A percentile compares a stretch with the other conserved stretches of the same genome.
phyloP scores from a whole-genome alignment of 306 rosid species.

The Vigna trinervia region DNA sequence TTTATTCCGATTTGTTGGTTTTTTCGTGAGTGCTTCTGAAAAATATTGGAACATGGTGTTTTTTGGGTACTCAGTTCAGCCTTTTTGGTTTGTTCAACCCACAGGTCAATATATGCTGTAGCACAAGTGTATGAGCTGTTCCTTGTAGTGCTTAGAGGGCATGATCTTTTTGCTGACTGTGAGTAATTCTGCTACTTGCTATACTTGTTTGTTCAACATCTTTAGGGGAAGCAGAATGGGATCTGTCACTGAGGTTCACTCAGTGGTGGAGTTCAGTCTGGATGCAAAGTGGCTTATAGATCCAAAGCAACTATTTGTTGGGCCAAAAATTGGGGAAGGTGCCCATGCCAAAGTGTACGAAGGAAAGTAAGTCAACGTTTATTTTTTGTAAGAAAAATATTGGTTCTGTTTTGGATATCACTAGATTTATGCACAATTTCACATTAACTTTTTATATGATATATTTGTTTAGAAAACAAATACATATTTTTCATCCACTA shows the following conservation, averaged over 20 bases:
- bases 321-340: constrained; percentile 94
- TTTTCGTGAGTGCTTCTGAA: not conserved
- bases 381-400: not conserved
- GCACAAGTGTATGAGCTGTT: constrained; percentile 24
- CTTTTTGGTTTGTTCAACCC: constrained; percentile 12
- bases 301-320: constrained; percentile 90
- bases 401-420: constrained; percentile 10
- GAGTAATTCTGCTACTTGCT: constrained; percentile 7
- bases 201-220: constrained; percentile 20
- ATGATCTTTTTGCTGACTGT: constrained; percentile 41
- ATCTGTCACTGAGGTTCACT: constrained; percentile 89
- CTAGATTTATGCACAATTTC: constrained; percentile 22
- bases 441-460: not conserved
- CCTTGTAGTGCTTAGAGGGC: constrained; percentile 32
- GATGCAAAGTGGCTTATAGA: constrained; percentile 86
- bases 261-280: constrained; percentile 68
- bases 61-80: not conserved
- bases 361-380: constrained; percentile 88
- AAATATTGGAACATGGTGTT: not conserved
- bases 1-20: not conserved
- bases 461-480: constrained; percentile 16
- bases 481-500: constrained; percentile 16
- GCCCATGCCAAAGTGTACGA: constrained; percentile 95
- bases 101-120: constrained; percentile 10
- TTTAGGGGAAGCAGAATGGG: constrained; percentile 61